Evolutionary conservation across 176 grass and related monocot genomes (phyloP), one percentile per base, ranked within the genome.

Genomic region (Olyra latifolia): DNA sequence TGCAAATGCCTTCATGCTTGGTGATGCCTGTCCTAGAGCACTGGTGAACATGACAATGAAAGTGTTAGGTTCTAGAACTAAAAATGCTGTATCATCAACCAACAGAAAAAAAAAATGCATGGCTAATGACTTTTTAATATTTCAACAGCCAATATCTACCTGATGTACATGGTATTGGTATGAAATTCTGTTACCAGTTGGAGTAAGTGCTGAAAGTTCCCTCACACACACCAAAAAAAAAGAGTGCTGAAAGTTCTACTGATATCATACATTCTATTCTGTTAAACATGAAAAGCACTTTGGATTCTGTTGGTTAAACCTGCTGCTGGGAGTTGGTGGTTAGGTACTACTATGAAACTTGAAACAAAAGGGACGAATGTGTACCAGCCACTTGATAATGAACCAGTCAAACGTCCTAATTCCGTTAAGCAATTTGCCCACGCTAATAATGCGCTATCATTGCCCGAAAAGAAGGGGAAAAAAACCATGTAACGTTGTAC

Each of bases 1-100:
- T 50, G 88, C 94, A 93, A 97, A 97, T 63, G 94, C 88, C 42
- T 91, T 89, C 77, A 97, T 87, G 88, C 94, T 91, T 83, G 94
- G 94, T 1, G 94, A 93, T 62, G 88, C 83, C 83, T 97, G 94
- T 15, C 94, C 94, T 83, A 97, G 80, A 83, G 94, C 72, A 35
- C 94, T 97, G 86, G 62, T 90, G 28, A 91, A 75, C 67, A 75
- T 8, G 39, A 17, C 58, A 75, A 74, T 24, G 65, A 17, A 58
- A 58, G 42, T 50, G 44, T 63, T 53, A 75, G 62, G 29, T 45
- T 75, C 9, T 35, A 22, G 43, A 48, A 60, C 58, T 6, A 41
- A 49, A 66, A 23, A 50, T 44, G 23, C 13, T 32, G 24, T 49
- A 25, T 77, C 48, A 12, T 17, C 20, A 6, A 11, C 8, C 10